These are phyloP conservation scores for Cercospora sp. DNA, from an alignment of 2,329 filamentous ascomycete genomes.

Conservation along the genomic window DNA sequence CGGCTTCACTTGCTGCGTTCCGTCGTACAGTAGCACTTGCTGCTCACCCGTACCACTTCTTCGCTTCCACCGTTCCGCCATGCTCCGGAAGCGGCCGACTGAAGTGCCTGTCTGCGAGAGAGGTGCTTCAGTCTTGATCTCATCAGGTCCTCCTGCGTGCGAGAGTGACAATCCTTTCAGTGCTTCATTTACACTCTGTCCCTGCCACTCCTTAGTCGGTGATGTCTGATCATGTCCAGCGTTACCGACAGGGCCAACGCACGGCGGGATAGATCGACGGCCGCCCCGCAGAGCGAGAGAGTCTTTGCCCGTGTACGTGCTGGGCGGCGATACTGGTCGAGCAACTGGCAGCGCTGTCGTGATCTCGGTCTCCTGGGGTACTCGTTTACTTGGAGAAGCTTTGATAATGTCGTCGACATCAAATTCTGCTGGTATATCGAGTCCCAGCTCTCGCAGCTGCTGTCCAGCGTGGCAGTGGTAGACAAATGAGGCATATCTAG, in stretches of 20 bases:
- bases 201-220: background rate
- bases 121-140: background rate
- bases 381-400: conserved; percentile 12
- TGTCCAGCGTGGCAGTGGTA: conserved; percentile 32
- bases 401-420: conserved; percentile 11
- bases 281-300: conserved; percentile 11
- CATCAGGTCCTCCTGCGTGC: background rate
- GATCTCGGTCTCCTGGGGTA: background rate
- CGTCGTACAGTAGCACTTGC: background rate
- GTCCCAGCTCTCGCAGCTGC: conserved; percentile 7
- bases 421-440: conserved; percentile 4
- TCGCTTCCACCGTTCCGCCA: conserved; percentile 3
- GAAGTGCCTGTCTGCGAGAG: background rate
- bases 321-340: conserved; percentile 6
- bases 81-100: background rate
- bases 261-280: background rate
- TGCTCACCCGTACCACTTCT: conserved; percentile 1
- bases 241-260: background rate
- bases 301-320: conserved; percentile 5
- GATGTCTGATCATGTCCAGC: background rate
- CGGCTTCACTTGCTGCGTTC: background rate
- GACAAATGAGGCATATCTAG: conserved; percentile 46
- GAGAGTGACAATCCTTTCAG: conserved; percentile 5
- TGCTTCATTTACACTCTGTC: background rate
- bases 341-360: conserved; percentile 8